These are phyloP conservation scores for Trichoderma atroviride DNA, from an alignment of 2,329 filamentous ascomycete genomes.

Conservation along the genomic window DNA sequence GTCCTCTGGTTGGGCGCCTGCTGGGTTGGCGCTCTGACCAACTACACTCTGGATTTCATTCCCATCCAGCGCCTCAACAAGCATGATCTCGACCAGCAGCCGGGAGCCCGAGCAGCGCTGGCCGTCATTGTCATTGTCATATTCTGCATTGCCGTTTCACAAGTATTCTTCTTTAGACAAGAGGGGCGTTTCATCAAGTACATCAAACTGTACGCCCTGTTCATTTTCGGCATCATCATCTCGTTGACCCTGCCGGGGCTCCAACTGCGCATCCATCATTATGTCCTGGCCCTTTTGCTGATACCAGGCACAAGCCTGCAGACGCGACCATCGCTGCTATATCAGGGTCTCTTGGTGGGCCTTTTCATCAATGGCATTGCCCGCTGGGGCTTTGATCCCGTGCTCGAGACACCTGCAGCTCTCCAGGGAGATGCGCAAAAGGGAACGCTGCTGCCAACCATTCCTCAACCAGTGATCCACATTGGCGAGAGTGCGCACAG, in stretches of 20 bases:
- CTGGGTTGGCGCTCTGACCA: constrained; percentile 90
- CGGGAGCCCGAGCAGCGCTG: constrained; percentile 82
- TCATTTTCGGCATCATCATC: constrained; percentile 68
- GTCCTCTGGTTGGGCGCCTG: constrained; percentile 86
- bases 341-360: constrained; percentile 86
- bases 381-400: constrained; percentile 87
- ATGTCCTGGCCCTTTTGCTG: constrained; percentile 83
- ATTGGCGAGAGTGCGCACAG: constrained; percentile 42
- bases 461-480: constrained; percentile 52
- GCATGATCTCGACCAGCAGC: constrained; percentile 85
- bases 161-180: constrained; percentile 83
- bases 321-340: constrained; percentile 79
- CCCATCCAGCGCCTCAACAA: constrained; percentile 90
- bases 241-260: constrained; percentile 74
- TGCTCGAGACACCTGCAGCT: constrained; percentile 78
- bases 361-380: constrained; percentile 94
- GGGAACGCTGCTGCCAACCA: constrained; percentile 62
- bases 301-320: constrained; percentile 88
- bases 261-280: constrained; percentile 89
- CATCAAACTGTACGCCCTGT: constrained; percentile 73
- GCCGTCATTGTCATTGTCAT: constrained; percentile 75
- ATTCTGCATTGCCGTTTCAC: constrained; percentile 67
- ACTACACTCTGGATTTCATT: constrained; percentile 93
- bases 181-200: constrained; percentile 80
- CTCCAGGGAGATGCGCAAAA: constrained; percentile 70